Conservation (phyloP, 441 rosid species). For the Syzygium malaccense region DNA sequence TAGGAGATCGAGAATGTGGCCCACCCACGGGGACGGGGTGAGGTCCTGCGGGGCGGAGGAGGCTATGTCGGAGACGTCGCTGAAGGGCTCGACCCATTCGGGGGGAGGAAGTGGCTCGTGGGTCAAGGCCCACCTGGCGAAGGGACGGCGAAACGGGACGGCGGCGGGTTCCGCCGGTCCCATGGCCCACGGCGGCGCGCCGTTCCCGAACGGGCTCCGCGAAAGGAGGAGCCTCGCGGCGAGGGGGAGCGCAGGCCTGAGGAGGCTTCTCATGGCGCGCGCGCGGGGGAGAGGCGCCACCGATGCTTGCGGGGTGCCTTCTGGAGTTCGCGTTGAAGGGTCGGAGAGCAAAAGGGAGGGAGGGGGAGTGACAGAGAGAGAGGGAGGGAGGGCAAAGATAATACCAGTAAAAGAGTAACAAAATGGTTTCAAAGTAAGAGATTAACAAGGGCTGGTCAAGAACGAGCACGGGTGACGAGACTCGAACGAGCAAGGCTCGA, state of each 20-base stretch:
- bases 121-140: conserved; percentile 30
- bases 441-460: too few species aligned
- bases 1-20: conserved; percentile 42
- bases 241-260: neutral
- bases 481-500: too few species aligned
- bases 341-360: neutral
- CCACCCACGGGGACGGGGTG: conserved; percentile 68
- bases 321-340: too few species aligned
- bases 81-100: conserved; percentile 81
- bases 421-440: too few species aligned
- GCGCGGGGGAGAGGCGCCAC: neutral
- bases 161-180: conserved; percentile 6
- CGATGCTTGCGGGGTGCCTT: neutral
- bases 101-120: conserved; percentile 54
- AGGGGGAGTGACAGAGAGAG: neutral
- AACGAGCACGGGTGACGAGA: too few species aligned
- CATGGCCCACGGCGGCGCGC: neutral
- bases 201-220: neutral
- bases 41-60: conserved; percentile 22
- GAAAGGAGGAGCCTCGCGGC: neutral
- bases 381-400: neutral
- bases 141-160: conserved; percentile 8
- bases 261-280: neutral
- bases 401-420: too few species aligned
- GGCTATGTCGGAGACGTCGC: conserved; percentile 57